These are phyloP conservation scores for Paecilomyces sp. DNA, from an alignment of 2,329 filamentous ascomycete genomes.

Conservation along the genomic window DNA sequence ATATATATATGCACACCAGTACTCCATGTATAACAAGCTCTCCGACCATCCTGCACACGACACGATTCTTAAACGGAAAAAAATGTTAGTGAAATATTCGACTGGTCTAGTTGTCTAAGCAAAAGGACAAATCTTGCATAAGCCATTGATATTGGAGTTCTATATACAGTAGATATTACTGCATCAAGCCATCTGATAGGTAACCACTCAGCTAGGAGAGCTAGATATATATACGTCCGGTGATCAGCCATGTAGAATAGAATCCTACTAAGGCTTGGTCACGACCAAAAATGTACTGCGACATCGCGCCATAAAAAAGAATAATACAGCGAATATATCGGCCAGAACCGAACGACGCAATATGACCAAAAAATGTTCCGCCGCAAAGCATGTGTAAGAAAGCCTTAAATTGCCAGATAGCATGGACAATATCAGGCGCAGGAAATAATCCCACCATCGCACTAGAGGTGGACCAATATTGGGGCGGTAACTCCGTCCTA, in stretches of 20 bases:
- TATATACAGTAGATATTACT: background rate
- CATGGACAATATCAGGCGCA: background rate
- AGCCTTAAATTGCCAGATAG: background rate
- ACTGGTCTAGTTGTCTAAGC: background rate
- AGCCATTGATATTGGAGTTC: background rate
- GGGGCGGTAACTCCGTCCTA: background rate
- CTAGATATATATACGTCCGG: background rate
- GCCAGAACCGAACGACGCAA: background rate
- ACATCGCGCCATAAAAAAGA: background rate
- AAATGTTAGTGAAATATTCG: background rate
- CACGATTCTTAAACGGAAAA: background rate
- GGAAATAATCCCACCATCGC: background rate
- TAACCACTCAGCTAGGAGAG: background rate
- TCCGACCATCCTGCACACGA: too few relatives aligned
- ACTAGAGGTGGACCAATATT: background rate
- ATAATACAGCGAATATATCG: background rate
- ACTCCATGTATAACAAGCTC: too few relatives aligned
- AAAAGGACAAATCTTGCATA: background rate
- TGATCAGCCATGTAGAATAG: background rate
- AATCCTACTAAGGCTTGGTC: background rate
- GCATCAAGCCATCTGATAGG: background rate
- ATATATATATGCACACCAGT: too few relatives aligned
- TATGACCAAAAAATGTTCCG: background rate
- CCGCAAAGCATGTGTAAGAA: background rate
- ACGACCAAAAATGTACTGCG: background rate